Percentiles rank a stretch among this genome's conserved stretches.
phyloP scores from a whole-genome alignment of 2,329 filamentous ascomycete species.

The Pseudogymnoascus destructans region DNA sequence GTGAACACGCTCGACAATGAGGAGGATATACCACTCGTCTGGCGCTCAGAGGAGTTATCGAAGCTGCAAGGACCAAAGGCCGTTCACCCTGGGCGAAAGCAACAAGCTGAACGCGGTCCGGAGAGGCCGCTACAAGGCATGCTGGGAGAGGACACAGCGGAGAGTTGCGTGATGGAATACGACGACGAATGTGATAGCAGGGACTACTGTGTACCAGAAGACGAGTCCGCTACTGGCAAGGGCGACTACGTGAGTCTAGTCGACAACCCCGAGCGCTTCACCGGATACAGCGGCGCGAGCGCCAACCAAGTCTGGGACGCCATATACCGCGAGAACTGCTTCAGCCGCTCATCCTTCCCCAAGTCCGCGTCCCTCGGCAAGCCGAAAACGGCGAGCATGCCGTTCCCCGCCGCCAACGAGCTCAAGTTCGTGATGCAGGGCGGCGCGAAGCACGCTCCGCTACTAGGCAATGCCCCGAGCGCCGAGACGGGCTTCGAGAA shows the following conservation, averaged over 20 bases:
- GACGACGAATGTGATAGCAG: slow-evolving; percentile 94
- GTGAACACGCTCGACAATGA: slow-evolving; percentile 93
- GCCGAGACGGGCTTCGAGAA: slow-evolving; percentile 55
- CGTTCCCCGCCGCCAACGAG: slow-evolving; percentile 40
- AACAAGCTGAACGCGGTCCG: slow-evolving; percentile 55
- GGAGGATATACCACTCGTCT: slow-evolving; percentile 81
- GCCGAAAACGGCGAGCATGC: slow-evolving; percentile 26
- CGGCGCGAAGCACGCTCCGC: slow-evolving; percentile 37
- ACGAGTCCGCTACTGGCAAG: slow-evolving; percentile 73
- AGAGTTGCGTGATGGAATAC: slow-evolving; percentile 94
- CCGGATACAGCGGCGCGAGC: slow-evolving; percentile 76
- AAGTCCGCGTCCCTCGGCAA: slow-evolving; percentile 42
- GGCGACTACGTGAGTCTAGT: slow-evolving; percentile 93
- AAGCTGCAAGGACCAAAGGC: slow-evolving; percentile 86
- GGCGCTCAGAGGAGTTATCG: slow-evolving; percentile 82
- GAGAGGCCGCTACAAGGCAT: slow-evolving; percentile 66
- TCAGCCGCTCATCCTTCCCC: slow-evolving; percentile 55
- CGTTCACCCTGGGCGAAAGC: slow-evolving; percentile 67
- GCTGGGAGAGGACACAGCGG: slow-evolving; percentile 74
- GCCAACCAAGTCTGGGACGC: slow-evolving; percentile 90
- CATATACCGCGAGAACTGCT: slow-evolving; percentile 96
- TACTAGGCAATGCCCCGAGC: slow-evolving; percentile 39
- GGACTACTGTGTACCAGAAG: slow-evolving; percentile 93
- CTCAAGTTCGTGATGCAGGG: slow-evolving; percentile 48
- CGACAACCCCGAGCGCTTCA: slow-evolving; percentile 90